Evolutionary conservation across 1,284 basidiomycete species (phyloP).

Genomic region (Sporisorium iseilematis-ciliati): DNA sequence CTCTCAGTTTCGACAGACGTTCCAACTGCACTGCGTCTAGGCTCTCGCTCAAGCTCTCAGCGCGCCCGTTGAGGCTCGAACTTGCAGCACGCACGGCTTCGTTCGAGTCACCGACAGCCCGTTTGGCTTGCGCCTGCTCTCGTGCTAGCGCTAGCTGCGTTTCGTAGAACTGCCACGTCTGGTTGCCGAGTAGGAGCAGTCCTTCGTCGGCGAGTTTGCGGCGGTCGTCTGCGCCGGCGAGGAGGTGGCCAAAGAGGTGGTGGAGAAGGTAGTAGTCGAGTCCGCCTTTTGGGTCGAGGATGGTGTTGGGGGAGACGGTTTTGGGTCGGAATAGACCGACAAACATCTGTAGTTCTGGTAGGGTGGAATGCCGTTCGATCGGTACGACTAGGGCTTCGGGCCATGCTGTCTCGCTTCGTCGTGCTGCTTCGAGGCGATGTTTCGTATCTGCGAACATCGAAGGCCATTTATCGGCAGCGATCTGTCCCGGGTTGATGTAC

Average conservation of each 20-base stretch:
- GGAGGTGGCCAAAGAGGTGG: slow-evolving; percentile 43
- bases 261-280: slow-evolving; percentile 51
- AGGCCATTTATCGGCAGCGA: slow-evolving; percentile 74
- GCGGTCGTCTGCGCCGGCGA: slow-evolving; percentile 26
- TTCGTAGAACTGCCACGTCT: slow-evolving; percentile 48
- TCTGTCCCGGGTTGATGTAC: slow-evolving; percentile 53
- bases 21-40: slow-evolving; percentile 30
- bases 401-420: slow-evolving; percentile 36
- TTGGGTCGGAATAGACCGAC: slow-evolving; percentile 77
- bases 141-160: slow-evolving; percentile 30
- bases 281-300: slow-evolving; percentile 40
- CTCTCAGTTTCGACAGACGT: slow-evolving; percentile 23
- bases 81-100: slow-evolving; percentile 23
- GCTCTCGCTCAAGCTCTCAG: slow-evolving; percentile 15
- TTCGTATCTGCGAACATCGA: slow-evolving; percentile 74
- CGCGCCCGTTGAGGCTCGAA: slow-evolving; percentile 8
- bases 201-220: slow-evolving; percentile 34
- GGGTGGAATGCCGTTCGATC: slow-evolving; percentile 83
- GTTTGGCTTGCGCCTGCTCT: slow-evolving; percentile 22
- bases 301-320: slow-evolving; percentile 52
- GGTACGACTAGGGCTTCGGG: slow-evolving; percentile 71
- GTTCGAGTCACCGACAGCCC: slow-evolving; percentile 20
- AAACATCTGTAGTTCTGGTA: slow-evolving; percentile 84
- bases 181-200: slow-evolving; percentile 36
- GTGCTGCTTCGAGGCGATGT: slow-evolving; percentile 69